Percentiles rank a stretch among this genome's conserved stretches.
phyloP scores from a whole-genome alignment of 495 filamentous ascomycete genomes.

The Podospora pseudopauciseta region DNA sequence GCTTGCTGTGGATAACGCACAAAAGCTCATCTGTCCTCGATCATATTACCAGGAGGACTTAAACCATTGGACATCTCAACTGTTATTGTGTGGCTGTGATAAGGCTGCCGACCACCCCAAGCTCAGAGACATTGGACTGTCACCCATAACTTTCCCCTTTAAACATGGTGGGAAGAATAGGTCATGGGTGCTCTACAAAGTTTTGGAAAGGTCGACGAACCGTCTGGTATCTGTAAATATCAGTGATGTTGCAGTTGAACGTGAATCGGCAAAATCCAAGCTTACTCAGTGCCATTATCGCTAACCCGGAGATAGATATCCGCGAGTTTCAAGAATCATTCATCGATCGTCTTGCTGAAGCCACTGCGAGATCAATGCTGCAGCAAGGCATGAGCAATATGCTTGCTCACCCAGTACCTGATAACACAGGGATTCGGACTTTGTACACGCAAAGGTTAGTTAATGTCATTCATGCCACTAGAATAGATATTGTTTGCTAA shows the following conservation, averaged over 20 bases:
- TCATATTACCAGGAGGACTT: conserved; percentile 6
- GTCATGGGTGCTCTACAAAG: conserved; percentile 15
- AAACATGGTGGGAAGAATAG: neutral
- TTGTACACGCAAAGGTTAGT: conserved; percentile 14
- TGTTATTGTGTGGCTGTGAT: conserved; percentile 4
- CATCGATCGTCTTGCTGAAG: conserved; percentile 5
- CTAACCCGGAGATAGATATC: conserved; percentile 5
- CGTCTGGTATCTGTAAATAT: conserved; percentile 7
- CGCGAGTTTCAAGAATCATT: conserved; percentile 8
- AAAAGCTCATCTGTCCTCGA: neutral
- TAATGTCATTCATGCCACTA: neutral
- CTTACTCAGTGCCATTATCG: neutral
- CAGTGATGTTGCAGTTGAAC: neutral
- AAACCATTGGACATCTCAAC: neutral
- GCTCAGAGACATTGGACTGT: conserved; percentile 10
- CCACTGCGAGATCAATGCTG: neutral
- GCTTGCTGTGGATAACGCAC: neutral
- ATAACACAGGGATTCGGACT: neutral
- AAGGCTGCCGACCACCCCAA: neutral
- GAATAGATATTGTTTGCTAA: neutral
- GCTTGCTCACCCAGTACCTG: conserved; percentile 11
- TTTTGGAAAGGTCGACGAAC: conserved; percentile 12
- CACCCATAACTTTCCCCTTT: conserved; percentile 11
- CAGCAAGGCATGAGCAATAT: conserved; percentile 13
- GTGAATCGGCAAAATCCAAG: neutral